Conservation (phyloP, 192 early-diverging fungal genomes). For the Dissophora ornata region DNA sequence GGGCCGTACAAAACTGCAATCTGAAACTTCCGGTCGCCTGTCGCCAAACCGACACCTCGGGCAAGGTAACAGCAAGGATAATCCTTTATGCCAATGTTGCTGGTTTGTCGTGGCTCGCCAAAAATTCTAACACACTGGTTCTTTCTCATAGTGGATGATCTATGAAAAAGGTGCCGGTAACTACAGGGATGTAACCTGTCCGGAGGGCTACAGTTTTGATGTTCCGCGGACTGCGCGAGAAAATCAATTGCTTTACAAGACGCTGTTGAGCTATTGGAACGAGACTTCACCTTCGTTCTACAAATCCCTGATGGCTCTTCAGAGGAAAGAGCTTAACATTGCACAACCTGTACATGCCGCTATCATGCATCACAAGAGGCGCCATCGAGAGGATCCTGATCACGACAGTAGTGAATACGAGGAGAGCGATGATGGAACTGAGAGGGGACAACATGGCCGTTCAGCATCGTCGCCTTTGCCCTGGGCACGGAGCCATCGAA, state of each 20-base stretch:
- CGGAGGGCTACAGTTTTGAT: conserved; percentile 34
- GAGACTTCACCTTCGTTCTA: conserved; percentile 3
- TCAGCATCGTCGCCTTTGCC: background rate
- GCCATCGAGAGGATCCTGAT: too few relatives aligned
- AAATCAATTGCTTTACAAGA: conserved; percentile 18
- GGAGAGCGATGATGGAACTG: background rate
- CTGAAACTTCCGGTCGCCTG: conserved; percentile 45
- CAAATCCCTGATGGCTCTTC: background rate
- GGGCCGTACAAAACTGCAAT: conserved; percentile 45
- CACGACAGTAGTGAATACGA: too few relatives aligned
- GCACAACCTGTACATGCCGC: background rate
- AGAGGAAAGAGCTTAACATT: background rate
- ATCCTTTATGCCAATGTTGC: too few relatives aligned
- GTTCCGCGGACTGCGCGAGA: conserved; percentile 42
- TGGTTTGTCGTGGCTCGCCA: too few relatives aligned
- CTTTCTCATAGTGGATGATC: conserved; percentile 34
- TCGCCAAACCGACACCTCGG: conserved; percentile 27
- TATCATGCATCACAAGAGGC: too few relatives aligned
- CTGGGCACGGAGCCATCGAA: background rate
- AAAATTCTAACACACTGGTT: too few relatives aligned
- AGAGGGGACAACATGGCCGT: background rate
- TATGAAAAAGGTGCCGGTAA: conserved; percentile 30
- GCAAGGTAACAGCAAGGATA: conserved; percentile 1
- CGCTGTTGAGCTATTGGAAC: conserved; percentile 25
- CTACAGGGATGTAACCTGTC: conserved; percentile 47